Evolutionary conservation across 129 eudicot species (phyloP).

Genomic region (Pseudognaphalium luteoalbum): DNA sequence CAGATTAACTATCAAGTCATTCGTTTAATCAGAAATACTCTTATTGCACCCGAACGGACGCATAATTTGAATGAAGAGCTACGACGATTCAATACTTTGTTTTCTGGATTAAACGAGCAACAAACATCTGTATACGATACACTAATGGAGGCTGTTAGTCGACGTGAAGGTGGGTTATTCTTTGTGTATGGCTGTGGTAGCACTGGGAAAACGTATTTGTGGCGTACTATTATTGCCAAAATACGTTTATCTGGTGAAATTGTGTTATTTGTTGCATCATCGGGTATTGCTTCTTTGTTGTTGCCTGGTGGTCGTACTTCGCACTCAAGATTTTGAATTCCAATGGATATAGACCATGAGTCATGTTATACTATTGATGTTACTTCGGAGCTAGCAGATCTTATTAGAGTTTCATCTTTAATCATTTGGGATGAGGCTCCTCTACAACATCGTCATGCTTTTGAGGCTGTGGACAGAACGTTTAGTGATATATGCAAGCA

Average conservation of each 20-base stretch:
- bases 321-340: not conserved
- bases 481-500: not conserved
- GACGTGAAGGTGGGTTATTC: not conserved
- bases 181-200: not conserved
- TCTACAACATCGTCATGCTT: not conserved
- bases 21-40: too few relatives aligned
- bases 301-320: not conserved
- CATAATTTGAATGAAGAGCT: too few relatives aligned
- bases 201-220: not conserved
- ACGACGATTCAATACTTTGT: too few relatives aligned
- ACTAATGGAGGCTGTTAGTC: not conserved
- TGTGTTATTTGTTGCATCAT: not conserved
- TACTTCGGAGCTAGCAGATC: not conserved
- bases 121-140: not conserved
- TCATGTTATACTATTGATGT: not conserved
- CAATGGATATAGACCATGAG: not conserved
- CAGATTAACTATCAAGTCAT: too few relatives aligned
- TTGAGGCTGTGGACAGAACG: constrained; percentile 3
- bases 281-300: not conserved
- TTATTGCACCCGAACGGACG: too few relatives aligned
- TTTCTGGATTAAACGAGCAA: not conserved
- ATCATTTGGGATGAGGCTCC: constrained; percentile 11
- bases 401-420: too few relatives aligned
- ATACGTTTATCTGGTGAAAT: not conserved
- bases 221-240: not conserved